Conservation (phyloP, 2,329 filamentous ascomycete genomes). For the Epichloe bromicola region DNA sequence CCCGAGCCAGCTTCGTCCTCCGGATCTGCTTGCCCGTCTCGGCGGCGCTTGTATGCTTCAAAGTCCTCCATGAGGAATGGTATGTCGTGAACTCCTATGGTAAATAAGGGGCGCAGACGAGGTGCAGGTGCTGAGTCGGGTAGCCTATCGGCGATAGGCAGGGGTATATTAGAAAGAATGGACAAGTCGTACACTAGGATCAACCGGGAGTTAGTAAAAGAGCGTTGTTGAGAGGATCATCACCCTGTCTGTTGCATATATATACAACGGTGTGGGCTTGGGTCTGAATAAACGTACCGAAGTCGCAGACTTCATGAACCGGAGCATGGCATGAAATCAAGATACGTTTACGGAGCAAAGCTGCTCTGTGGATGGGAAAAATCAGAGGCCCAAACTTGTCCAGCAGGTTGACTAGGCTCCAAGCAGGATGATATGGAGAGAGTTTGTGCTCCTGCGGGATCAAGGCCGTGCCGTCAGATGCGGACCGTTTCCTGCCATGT, state of each 20-base stretch:
- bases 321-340: constrained; percentile 77
- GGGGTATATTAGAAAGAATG: constrained; percentile 79
- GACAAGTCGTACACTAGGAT: constrained; percentile 77
- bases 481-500: constrained; percentile 44
- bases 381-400: constrained; percentile 81
- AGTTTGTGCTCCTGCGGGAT: constrained; percentile 51
- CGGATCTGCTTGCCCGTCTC: constrained; percentile 22
- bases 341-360: constrained; percentile 75
- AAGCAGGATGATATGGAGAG: constrained; percentile 71
- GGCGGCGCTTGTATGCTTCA: constrained; percentile 28
- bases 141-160: constrained; percentile 57
- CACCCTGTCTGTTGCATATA: too few species aligned
- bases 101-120: constrained; percentile 74
- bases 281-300: constrained; percentile 44
- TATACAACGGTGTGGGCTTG: constrained; percentile 6
- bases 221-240: too few species aligned
- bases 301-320: constrained; percentile 75
- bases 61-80: constrained; percentile 55
- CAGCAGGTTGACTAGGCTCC: constrained; percentile 65
- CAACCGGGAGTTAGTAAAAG: background rate
- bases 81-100: constrained; percentile 87
- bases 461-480: constrained; percentile 47
- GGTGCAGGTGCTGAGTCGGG: constrained; percentile 47
- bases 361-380: constrained; percentile 81
- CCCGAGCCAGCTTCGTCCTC: constrained; percentile 43